Evolutionary conservation across 176 grass and related monocot genomes (phyloP).

Genomic region (Coix lacrymajobi): DNA sequence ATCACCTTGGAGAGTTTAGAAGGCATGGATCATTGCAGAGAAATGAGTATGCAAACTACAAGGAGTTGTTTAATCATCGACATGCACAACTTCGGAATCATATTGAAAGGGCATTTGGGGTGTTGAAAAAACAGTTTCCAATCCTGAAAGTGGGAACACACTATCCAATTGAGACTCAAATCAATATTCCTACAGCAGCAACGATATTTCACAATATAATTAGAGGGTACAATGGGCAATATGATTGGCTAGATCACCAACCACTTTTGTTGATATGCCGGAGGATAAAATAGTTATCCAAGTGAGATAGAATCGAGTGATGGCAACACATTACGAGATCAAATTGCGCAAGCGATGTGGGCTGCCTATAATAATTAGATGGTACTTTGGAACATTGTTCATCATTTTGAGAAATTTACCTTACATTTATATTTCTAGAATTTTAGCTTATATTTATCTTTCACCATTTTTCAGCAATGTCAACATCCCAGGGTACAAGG

Average conservation of each 20-base stretch:
- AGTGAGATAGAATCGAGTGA: neutral
- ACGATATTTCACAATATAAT: neutral
- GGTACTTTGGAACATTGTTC: neutral
- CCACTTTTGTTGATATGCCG: neutral
- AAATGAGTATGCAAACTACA: too few relatives aligned
- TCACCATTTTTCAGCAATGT: too few relatives aligned
- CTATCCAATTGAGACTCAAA: neutral
- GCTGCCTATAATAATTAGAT: neutral
- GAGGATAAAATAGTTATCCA: neutral
- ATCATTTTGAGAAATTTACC: too few relatives aligned
- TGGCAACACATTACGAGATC: neutral
- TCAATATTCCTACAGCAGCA: neutral
- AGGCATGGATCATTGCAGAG: too few relatives aligned
- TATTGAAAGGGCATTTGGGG: too few relatives aligned
- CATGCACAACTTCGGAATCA: too few relatives aligned
- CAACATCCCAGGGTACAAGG: neutral
- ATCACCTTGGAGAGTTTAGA: too few relatives aligned
- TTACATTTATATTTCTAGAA: too few relatives aligned
- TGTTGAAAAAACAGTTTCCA: too few relatives aligned
- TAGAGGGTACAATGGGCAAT: neutral
- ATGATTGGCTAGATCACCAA: neutral
- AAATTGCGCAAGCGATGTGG: neutral
- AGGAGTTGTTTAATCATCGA: too few relatives aligned
- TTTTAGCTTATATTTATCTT: too few relatives aligned
- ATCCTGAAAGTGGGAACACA: too few relatives aligned